A percentile compares a stretch with the other conserved stretches of the same genome.
phyloP scores from a whole-genome alignment of 2,329 filamentous ascomycete genomes.

The Ophiostoma populinum region DNA sequence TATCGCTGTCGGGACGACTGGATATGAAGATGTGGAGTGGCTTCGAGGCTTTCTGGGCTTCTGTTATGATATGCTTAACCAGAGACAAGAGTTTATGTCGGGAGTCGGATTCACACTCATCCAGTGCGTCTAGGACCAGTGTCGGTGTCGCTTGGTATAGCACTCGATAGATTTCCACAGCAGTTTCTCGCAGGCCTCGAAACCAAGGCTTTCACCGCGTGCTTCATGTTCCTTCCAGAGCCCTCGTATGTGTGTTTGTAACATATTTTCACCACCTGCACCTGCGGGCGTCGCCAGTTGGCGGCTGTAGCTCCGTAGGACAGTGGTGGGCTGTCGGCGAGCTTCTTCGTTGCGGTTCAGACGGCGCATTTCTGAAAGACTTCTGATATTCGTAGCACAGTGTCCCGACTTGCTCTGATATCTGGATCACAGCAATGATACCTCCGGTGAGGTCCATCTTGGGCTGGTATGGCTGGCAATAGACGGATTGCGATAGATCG shows the following conservation, averaged over 20 bases:
- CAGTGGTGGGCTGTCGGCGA: constrained; percentile 14
- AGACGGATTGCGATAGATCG: too few relatives aligned
- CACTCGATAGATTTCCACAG: constrained; percentile 14
- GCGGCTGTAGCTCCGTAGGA: constrained; percentile 17
- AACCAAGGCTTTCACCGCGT: not conserved
- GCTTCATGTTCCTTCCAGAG: not conserved
- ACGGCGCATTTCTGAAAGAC: too few relatives aligned
- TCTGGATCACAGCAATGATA: too few relatives aligned
- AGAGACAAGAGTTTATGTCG: constrained; percentile 14
- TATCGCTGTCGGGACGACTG: constrained; percentile 17
- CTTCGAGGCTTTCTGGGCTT: constrained; percentile 10
- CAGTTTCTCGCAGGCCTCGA: constrained; percentile 7
- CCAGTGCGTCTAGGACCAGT: constrained; percentile 20
- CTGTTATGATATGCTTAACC: constrained; percentile 13
- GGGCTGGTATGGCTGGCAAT: too few relatives aligned
- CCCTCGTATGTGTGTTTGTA: constrained; percentile 5
- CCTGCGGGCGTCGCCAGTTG: constrained; percentile 14
- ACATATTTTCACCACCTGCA: not conserved
- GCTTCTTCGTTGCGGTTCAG: constrained; percentile 16
- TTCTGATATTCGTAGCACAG: too few relatives aligned
- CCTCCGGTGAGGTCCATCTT: too few relatives aligned
- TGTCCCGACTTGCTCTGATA: too few relatives aligned
- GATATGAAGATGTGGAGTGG: constrained; percentile 19
- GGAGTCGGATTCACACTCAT: constrained; percentile 17
- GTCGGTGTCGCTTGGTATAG: constrained; percentile 17